Base-by-base conservation (phyloP, 352 stramenopile genomes). In the Globisporangium cylindrosporum region DNA sequence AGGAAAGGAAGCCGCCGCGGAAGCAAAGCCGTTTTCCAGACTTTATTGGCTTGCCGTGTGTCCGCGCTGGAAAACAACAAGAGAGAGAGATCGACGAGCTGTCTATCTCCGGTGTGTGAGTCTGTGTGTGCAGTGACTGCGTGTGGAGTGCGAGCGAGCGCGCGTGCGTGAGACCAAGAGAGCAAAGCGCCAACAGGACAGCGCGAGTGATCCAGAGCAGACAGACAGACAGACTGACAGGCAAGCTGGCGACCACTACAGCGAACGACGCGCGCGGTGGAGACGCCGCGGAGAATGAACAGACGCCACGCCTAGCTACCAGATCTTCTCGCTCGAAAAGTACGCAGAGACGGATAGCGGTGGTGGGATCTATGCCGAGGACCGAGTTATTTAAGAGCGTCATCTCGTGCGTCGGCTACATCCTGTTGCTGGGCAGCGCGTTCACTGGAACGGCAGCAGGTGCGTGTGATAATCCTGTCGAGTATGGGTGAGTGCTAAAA, bases 261-360 rank as follows among this genome's bases (percentile, higher is more conserved):
- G 46, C 41, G 32, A 60, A 49, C 29, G n/a, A 24, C 46, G n/a
- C 32, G 24, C 29, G 49, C 29, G 53, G 27, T 49, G 64, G 63
- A 64, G 62, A 49, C 38, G 49, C 43, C 18, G 63, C 68, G 62
- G 55, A 73, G 68, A 62, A 73, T 70, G 68, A 32, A 14, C 69
- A 66, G 62, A 73, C 32, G 68, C 43, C 4, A 9, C 63, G 29
- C 24, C 14, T 65, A 58, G 43, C 18, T 15, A 9, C 15, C 18
- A 24, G 15, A 18, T 7, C 43, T 10, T 8, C 25, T 55, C 36
- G n/a, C 59, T 46, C 25, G 9, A 53, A 34, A 36, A 38, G 32
- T 38, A 54, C 36, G 27, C 24, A 10, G 4, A 34, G 38, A 25
- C 43, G 32, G 27, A 32, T 46, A 27, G 18, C n/a, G 25, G 8